phyloP scores from a whole-genome alignment of 169 alveolate species.

The Babesia bovis region DNA sequence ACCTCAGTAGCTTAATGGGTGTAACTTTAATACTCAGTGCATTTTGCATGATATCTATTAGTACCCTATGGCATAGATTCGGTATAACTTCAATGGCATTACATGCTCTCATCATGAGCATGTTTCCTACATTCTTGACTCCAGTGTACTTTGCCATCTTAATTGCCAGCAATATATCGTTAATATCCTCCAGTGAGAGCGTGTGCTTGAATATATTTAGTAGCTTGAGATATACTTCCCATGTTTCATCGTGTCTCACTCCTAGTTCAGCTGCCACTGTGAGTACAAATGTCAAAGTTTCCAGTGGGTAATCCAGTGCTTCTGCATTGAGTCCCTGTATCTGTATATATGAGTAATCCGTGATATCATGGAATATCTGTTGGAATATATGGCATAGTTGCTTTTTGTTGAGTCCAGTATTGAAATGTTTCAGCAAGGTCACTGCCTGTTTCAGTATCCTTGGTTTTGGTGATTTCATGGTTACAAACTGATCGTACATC shows the following conservation, averaged over 20 bases:
- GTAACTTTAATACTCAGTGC: constrained; percentile 6
- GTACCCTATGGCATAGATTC: neutral
- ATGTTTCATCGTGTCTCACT: neutral
- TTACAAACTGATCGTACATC: constrained; percentile 12
- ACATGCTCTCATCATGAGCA: constrained; percentile 38
- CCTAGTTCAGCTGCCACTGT: constrained; percentile 2
- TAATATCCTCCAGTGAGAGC: constrained; percentile 15
- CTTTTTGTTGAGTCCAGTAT: neutral
- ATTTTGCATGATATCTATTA: constrained; percentile 40
- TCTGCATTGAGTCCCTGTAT: constrained; percentile 22
- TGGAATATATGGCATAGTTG: neutral
- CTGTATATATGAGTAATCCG: constrained; percentile 17
- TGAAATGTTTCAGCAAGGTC: neutral
- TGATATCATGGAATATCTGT: constrained; percentile 6
- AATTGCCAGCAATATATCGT: neutral
- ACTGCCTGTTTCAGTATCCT: neutral
- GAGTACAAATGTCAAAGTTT: constrained; percentile 6
- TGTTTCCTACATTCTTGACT: constrained; percentile 22
- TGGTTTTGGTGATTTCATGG: neutral
- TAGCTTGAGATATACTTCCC: constrained; percentile 36
- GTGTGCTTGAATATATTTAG: constrained; percentile 42
- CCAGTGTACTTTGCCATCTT: constrained; percentile 1
- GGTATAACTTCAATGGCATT: constrained; percentile 48
- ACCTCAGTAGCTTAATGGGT: constrained; percentile 46
- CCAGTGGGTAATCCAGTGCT: constrained; percentile 9